Percentiles rank a stretch among this genome's conserved stretches.
Evolutionary conservation across 2,329 filamentous ascomycete species (phyloP).

Genomic region (Metarhizium robertsii): DNA sequence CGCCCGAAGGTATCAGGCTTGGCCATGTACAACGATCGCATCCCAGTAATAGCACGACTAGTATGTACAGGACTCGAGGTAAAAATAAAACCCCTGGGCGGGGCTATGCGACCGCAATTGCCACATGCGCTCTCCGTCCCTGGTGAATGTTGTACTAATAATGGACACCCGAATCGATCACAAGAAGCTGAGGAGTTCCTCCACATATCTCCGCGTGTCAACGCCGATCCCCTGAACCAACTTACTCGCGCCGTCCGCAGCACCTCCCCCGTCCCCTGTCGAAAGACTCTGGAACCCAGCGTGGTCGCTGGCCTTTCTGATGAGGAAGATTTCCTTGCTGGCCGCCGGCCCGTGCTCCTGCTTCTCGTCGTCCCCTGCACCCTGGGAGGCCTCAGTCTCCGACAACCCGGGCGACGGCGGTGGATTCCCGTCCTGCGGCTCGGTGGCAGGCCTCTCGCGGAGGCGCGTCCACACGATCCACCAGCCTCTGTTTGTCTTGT

Average conservation of each 20-base stretch:
- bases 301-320: conserved; percentile 51
- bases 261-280: conserved; percentile 28
- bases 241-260: conserved; percentile 47
- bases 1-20: no score
- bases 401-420: conserved; percentile 4
- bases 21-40: no score
- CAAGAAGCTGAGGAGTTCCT: conserved; percentile 56
- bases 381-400: neutral
- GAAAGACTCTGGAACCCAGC: conserved; percentile 26
- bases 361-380: neutral
- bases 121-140: no score
- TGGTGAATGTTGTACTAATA: neutral
- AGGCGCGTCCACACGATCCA: conserved; percentile 61
- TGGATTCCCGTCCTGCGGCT: conserved; percentile 11
- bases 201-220: conserved; percentile 67
- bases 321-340: conserved; percentile 52
- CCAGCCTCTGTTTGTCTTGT: conserved; percentile 58
- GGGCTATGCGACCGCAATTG: no score
- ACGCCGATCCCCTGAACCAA: conserved; percentile 67
- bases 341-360: conserved; percentile 8
- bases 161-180: conserved; percentile 6
- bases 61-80: no score
- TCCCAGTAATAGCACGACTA: no score
- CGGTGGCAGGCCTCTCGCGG: conserved; percentile 24
- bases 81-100: no score